Percentiles rank a stretch among this genome's conserved stretches.
Conservation (phyloP, 73 alveolate genomes). For the Tetrahymena thermophila region DNA sequence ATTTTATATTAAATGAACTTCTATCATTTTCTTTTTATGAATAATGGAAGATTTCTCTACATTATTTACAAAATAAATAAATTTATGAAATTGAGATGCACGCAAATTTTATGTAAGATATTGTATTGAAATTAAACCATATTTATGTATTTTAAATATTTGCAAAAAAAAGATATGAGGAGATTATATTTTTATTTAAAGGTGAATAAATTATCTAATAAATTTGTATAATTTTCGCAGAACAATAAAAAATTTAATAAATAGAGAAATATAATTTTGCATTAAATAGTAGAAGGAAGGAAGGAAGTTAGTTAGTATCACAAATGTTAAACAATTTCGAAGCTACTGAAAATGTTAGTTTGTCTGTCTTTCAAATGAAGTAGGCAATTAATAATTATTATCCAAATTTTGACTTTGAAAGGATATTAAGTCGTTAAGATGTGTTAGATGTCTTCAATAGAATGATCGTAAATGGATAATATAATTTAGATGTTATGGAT, state of each 20-base stretch:
- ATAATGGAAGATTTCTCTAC: no score
- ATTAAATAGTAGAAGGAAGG: background rate
- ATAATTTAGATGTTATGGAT: background rate
- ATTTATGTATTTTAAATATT: no score
- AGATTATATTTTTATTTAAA: background rate
- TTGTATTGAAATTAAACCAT: no score
- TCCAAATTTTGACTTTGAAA: background rate
- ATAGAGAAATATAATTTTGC: background rate
- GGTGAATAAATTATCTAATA: background rate
- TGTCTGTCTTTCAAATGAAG: background rate
- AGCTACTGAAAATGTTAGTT: background rate
- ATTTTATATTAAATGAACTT: no score
- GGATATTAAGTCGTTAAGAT: background rate
- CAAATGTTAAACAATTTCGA: background rate
- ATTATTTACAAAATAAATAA: no score
- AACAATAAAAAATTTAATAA: background rate
- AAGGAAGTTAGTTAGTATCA: background rate
- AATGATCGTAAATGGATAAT: background rate
- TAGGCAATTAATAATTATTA: background rate
- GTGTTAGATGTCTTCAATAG: background rate
- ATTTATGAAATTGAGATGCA: no score
- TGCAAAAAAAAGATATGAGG: background rate
- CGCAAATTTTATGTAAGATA: no score
- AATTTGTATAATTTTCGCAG: background rate
- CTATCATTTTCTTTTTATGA: no score